Conservation (phyloP, 345 rosid species). For the Populus tremula region DNA sequence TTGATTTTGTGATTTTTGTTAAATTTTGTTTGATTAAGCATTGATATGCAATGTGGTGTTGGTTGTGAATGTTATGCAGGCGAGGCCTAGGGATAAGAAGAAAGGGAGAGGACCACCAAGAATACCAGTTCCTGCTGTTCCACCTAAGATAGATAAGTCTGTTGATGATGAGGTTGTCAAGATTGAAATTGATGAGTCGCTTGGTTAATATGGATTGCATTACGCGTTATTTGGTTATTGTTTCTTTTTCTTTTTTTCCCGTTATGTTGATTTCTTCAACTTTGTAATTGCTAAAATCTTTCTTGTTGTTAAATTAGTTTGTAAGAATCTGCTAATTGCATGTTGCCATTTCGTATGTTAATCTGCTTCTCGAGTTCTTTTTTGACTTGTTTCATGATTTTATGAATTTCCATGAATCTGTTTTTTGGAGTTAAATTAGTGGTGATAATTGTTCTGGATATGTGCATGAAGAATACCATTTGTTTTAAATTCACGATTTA, state of each 20-base stretch:
- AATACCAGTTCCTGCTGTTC: conserved; percentile 58
- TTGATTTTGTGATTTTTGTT: background rate
- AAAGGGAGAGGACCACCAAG: conserved; percentile 88
- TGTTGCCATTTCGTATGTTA: too few relatives aligned
- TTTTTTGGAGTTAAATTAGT: too few relatives aligned
- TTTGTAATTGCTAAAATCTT: background rate
- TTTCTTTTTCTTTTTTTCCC: background rate
- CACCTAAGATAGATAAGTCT: conserved; percentile 59
- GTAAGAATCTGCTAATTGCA: too few relatives aligned
- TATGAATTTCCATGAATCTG: background rate
- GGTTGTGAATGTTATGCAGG: conserved; percentile 32
- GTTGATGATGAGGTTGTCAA: conserved; percentile 57
- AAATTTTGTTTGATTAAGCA: background rate
- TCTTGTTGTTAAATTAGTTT: too few relatives aligned
- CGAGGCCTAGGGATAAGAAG: conserved; percentile 86
- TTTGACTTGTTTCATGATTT: background rate
- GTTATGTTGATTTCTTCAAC: background rate
- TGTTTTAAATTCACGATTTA: too few relatives aligned
- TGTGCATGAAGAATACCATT: too few relatives aligned
- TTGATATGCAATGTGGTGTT: background rate
- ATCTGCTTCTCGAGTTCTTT: too few relatives aligned
- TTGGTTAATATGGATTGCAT: conserved; percentile 19
- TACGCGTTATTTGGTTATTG: background rate
- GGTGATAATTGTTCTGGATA: too few relatives aligned
- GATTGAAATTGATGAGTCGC: conserved; percentile 73